Conservation (phyloP, 1,139 yeast species). For the Arxiozyma slooffiae region DNA sequence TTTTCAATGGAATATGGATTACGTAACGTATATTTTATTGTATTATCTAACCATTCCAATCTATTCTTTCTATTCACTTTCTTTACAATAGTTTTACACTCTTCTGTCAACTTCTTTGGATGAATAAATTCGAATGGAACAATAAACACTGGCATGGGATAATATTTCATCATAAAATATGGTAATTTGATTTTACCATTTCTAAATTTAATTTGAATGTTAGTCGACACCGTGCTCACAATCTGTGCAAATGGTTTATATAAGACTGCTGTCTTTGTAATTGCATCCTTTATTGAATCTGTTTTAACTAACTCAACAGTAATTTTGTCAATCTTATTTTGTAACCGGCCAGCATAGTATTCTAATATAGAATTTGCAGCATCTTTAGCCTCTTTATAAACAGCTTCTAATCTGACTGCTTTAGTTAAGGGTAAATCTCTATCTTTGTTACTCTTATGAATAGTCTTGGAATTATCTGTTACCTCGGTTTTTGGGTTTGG, state of each 20-base stretch:
- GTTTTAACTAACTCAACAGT: conserved; percentile 46
- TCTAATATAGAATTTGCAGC: conserved; percentile 37
- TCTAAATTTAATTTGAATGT: conserved; percentile 26
- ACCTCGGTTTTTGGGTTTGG: background rate
- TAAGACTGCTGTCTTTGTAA: conserved; percentile 42
- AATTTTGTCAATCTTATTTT: conserved; percentile 37
- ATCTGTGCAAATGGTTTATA: conserved; percentile 49
- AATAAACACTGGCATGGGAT: conserved; percentile 29
- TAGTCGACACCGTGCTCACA: conserved; percentile 32
- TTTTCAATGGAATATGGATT: conserved; percentile 23
- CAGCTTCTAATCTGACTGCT: conserved; percentile 13
- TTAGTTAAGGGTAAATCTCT: conserved; percentile 5
- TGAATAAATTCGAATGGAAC: conserved; percentile 31
- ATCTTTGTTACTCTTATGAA: background rate
- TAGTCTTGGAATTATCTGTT: background rate
- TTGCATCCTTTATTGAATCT: conserved; percentile 35
- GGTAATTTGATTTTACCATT: conserved; percentile 31
- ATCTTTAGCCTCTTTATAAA: conserved; percentile 30
- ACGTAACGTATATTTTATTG: conserved; percentile 16
- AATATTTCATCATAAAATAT: conserved; percentile 29
- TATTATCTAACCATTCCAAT: conserved; percentile 11
- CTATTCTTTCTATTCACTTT: conserved; percentile 6
- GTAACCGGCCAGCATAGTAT: conserved; percentile 34
- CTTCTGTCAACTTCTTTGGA: conserved; percentile 19
- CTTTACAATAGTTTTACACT: conserved; percentile 3